These are phyloP conservation scores for Pythium insidiosum DNA, from an alignment of 352 stramenopile species.

Conservation along the genomic window DNA sequence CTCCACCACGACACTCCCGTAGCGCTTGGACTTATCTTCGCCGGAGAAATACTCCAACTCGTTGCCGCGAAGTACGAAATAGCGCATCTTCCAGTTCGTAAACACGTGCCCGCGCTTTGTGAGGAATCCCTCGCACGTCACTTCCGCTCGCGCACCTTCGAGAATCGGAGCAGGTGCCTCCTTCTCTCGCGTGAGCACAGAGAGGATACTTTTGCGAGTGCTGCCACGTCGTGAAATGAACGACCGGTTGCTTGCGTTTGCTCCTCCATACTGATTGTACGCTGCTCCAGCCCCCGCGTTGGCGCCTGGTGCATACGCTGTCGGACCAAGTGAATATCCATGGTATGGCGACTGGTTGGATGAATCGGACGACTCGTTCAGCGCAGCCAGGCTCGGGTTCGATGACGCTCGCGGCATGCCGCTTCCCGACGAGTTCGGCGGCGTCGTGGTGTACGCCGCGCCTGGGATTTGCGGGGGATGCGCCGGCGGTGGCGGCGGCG, in stretches of 20 bases:
- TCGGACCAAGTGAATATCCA: slow-evolving; percentile 63
- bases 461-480: slow-evolving; percentile 28
- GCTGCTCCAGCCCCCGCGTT: too few relatives aligned
- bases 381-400: slow-evolving; percentile 49
- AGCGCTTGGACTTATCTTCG: slow-evolving; percentile 81
- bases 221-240: slow-evolving; percentile 39
- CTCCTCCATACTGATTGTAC: too few relatives aligned
- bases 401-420: slow-evolving; percentile 49
- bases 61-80: slow-evolving; percentile 79
- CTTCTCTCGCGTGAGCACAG: slow-evolving; percentile 66
- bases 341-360: slow-evolving; percentile 26
- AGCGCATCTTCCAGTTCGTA: slow-evolving; percentile 88
- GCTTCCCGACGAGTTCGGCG: neutral
- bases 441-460: slow-evolving; percentile 4
- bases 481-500: slow-evolving; percentile 49
- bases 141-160: slow-evolving; percentile 33
- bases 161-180: slow-evolving; percentile 56
- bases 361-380: slow-evolving; percentile 27
- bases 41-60: slow-evolving; percentile 80
- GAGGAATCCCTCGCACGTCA: slow-evolving; percentile 76
- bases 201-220: slow-evolving; percentile 68
- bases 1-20: slow-evolving; percentile 78
- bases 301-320: too few relatives aligned
- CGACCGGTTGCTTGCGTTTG: too few relatives aligned
- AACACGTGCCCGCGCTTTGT: slow-evolving; percentile 86